Evolutionary conservation across 2,329 filamentous ascomycete genomes (phyloP).

Genomic region (Diaporthe vaccinii): DNA sequence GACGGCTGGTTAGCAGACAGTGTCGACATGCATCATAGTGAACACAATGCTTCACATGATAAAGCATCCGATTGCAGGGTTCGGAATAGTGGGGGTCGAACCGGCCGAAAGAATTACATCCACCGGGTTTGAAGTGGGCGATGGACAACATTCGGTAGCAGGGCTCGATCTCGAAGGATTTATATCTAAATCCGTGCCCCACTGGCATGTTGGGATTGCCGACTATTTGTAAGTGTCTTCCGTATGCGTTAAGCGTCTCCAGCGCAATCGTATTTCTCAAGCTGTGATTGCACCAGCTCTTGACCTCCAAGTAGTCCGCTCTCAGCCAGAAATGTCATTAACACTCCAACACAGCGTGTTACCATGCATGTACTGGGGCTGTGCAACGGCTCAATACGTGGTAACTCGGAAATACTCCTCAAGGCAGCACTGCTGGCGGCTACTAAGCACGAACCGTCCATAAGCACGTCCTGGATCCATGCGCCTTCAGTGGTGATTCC

Average conservation of each 20-base stretch:
- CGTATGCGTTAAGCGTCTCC: not conserved
- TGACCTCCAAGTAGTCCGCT: not conserved
- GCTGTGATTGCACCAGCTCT: no score
- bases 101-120: not conserved
- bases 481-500: conserved; percentile 1
- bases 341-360: not conserved
- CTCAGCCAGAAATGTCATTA: not conserved
- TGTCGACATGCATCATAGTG: not conserved
- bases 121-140: not conserved
- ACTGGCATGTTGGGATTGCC: not conserved
- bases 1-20: not conserved
- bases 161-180: not conserved
- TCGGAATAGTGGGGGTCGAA: conserved; percentile 1
- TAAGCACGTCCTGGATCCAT: conserved; percentile 6
- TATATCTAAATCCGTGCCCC: not conserved
- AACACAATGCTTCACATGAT: not conserved
- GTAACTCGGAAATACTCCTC: conserved; percentile 3
- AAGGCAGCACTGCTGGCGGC: conserved; percentile 4
- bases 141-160: not conserved
- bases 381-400: conserved; percentile 11
- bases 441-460: not conserved
- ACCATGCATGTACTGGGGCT: conserved; percentile 11
- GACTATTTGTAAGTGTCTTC: not conserved
- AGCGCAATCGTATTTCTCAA: not conserved
- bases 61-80: not conserved